A percentile compares a stretch with the other conserved stretches of the same genome.
phyloP scores from a whole-genome alignment of 345 rosid genomes.

The Eutrema heterophyllum region DNA sequence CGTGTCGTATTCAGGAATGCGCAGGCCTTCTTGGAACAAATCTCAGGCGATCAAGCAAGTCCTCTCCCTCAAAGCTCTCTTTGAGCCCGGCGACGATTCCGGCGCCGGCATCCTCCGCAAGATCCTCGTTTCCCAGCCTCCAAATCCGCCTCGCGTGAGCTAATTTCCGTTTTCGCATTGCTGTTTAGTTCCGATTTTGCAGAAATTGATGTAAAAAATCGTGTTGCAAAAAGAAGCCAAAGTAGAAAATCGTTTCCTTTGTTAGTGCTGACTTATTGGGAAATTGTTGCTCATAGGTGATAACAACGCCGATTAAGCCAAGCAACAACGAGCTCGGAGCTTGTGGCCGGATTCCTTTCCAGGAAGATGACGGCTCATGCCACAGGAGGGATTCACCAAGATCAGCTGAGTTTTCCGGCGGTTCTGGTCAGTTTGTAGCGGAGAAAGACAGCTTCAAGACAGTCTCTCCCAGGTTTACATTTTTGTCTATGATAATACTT shows the following conservation, averaged over 20 bases:
- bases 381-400: slow-evolving; percentile 44
- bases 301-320: slow-evolving; percentile 46
- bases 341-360: slow-evolving; percentile 24
- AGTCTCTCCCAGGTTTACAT: slow-evolving; percentile 47
- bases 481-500: background rate
- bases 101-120: slow-evolving; percentile 61
- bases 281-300: slow-evolving; percentile 33
- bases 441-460: slow-evolving; percentile 42
- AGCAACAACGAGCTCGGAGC: slow-evolving; percentile 43
- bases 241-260: background rate
- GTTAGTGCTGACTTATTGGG: background rate
- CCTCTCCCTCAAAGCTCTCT: slow-evolving; percentile 75
- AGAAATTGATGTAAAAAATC: background rate
- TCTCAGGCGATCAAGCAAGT: slow-evolving; percentile 99
- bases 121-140: slow-evolving; percentile 48
- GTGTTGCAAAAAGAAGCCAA: too few relatives aligned
- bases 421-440: slow-evolving; percentile 20
- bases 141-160: slow-evolving; percentile 43
- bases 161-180: background rate
- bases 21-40: slow-evolving; percentile 95
- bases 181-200: background rate
- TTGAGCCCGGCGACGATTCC: slow-evolving; percentile 60
- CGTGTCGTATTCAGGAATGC: slow-evolving; percentile 79
- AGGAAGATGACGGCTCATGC: slow-evolving; percentile 41
- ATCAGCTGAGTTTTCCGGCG: slow-evolving; percentile 41